These are phyloP conservation scores for Hericium alpestre DNA, from an alignment of 768 basidiomycete species.

Conservation along the genomic window DNA sequence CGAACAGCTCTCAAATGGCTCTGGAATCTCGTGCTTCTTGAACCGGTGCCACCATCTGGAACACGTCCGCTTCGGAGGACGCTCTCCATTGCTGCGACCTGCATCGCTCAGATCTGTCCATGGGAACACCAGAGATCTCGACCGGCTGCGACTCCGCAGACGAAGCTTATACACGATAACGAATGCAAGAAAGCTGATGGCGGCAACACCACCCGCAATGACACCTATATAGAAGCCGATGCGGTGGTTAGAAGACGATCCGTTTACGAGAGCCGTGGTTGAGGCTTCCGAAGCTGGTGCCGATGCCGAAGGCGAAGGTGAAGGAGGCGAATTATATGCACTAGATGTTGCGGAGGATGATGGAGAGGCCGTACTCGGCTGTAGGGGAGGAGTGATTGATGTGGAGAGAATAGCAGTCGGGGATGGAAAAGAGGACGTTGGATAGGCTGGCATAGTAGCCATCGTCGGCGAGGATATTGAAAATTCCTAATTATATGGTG, in stretches of 20 bases:
- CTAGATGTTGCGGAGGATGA: neutral
- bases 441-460: too few species aligned
- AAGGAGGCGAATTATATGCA: neutral
- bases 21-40: neutral
- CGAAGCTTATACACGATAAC: neutral
- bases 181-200: neutral
- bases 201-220: neutral
- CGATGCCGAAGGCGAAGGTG: neutral
- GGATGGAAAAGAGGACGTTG: too few species aligned
- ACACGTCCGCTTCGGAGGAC: neutral
- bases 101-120: too few species aligned
- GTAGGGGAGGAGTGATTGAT: neutral
- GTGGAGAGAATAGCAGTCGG: too few species aligned
- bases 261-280: neutral
- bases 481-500: too few species aligned
- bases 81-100: too few species aligned
- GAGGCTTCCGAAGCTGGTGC: neutral
- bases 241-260: neutral
- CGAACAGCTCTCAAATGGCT: too few species aligned
- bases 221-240: neutral
- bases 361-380: neutral
- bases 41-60: neutral
- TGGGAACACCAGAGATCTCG: too few species aligned
- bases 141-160: neutral
- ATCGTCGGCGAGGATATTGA: too few species aligned